phyloP scores from a whole-genome alignment of 2,329 filamentous ascomycete genomes.

The Tympanopsis confertula region DNA sequence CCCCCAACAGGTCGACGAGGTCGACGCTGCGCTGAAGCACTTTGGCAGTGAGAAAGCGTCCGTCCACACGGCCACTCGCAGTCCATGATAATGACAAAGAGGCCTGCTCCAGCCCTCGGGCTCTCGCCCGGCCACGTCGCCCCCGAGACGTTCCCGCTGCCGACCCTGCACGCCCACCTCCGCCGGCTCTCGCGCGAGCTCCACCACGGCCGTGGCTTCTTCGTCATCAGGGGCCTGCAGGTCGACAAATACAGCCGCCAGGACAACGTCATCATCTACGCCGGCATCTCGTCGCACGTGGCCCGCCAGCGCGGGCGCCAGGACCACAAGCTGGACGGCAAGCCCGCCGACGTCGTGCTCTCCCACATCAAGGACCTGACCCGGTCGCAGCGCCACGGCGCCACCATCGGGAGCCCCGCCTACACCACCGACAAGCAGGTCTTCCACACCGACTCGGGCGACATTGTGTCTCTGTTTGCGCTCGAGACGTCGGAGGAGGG shows the following conservation, averaged over 20 bases:
- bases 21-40: slow-evolving; percentile 24
- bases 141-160: slow-evolving; percentile 28
- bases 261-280: slow-evolving; percentile 25
- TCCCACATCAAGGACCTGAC: slow-evolving; percentile 53
- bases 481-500: slow-evolving; percentile 32
- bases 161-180: slow-evolving; percentile 17
- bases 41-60: slow-evolving; percentile 23
- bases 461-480: slow-evolving; percentile 36
- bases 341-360: slow-evolving; percentile 37
- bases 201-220: slow-evolving; percentile 27
- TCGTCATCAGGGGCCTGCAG: slow-evolving; percentile 26
- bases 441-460: slow-evolving; percentile 44
- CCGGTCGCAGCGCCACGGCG: slow-evolving; percentile 16
- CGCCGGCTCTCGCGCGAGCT: slow-evolving; percentile 19
- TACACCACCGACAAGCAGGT: slow-evolving; percentile 49
- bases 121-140: slow-evolving; percentile 27
- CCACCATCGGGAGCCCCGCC: slow-evolving; percentile 40
- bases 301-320: slow-evolving; percentile 24
- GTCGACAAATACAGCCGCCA: slow-evolving; percentile 19
- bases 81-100: slow-evolving; percentile 2
- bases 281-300: slow-evolving; percentile 27
- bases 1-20: slow-evolving; percentile 32
- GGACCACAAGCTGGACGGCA: slow-evolving; percentile 26
- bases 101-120: slow-evolving; percentile 14
- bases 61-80: background rate